Evolutionary conservation across 345 rosid genomes (phyloP), one percentile per base, ranked within the genome.

Genomic region (Lumnitzera littorea): DNA sequence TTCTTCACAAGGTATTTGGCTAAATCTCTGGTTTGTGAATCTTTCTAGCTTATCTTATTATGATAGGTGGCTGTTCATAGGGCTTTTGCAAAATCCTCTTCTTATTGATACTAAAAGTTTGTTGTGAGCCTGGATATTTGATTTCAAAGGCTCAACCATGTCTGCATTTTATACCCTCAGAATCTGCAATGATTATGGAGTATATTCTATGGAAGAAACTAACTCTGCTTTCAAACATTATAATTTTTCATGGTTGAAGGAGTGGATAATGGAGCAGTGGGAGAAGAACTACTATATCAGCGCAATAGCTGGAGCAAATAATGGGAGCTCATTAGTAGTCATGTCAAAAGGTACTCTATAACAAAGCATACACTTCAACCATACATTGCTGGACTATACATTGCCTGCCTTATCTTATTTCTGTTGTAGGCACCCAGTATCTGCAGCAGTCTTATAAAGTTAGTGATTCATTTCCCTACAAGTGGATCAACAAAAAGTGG

Each of bases 181-280:
- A 36, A 36, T 5, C 7, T 36, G 43, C 9, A 36, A 9, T 5
- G 43, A 7, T 36, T 36, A 36, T 36, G 43, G 11, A 36, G 43
- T 36, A 36, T 9, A 36, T 36, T 36, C 43, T 36, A 9, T 12
- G 48, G 14, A 36, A 56, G 46, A 56, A 4, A 24, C 48, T n/a
- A 56, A 4, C 15, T 13, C 23, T 41, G 3, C 25, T 43, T 24
- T 41, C 5, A 27, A 29, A 60, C 25, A 13, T 60, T 20, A 47
- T n/a, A 62, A n/a, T 49, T 27, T n/a, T 13, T 52, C 62, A 51
- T 62, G 47, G 62, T 17, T 74, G 63, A 64, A 82, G 87, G 84
- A 82, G 17, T 82, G 87, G 87, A 79, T 82, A 65, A 74, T 79
- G 87, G 87, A 72, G 27, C 71, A 79, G 24, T 82, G 84, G 87